Evolutionary conservation across 805 yeast genomes (phyloP), one percentile per base, ranked within the genome.

Genomic region (Grigorovia transvaalensis): DNA sequence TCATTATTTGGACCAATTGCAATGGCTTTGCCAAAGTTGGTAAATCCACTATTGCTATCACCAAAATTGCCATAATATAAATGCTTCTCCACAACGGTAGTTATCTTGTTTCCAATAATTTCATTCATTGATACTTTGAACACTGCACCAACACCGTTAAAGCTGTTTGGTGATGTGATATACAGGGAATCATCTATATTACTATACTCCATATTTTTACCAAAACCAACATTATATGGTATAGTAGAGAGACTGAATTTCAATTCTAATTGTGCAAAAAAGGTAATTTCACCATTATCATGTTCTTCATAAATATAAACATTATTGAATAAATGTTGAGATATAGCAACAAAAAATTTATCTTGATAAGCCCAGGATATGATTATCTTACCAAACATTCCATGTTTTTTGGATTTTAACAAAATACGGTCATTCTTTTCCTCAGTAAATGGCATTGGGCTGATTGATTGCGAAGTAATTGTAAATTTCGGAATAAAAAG

Each of bases 11-110:
- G 62, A 0, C 60, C 55, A 4, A 50, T n/a, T 12, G 62, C 71
- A 19, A 79, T 40, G 0, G 69, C 53, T 17, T 63, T 57, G 2
- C 82, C 84, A 60, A 75, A 78, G 18, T 75, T 78, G 8, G 74
- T 60, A 46, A 65, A 72, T 2, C 69, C 75, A 27, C 61, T 62
- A 1, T 60, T 64, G 0, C 47, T 42, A 4, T 57, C 23, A 33
- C 27, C 17, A 29, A 23, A 17, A 19, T 49, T 49, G 2, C 33
- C 18, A 19, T 29, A 49, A n/a, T 33, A 19, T 18, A 49, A 35
- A 33, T 49, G 29, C 19, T 43, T 18, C 13, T 42, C 42, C 4
- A 20, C 27, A 27, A 48, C 19, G 9, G 13, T 15, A n/a, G 23
- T 6, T 2, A 5, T 23, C 12, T 15, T n/a, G 7, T 30, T 30